phyloP scores from a whole-genome alignment of 2,329 filamentous ascomycete species.

The Aspergillus spinulosporus region DNA sequence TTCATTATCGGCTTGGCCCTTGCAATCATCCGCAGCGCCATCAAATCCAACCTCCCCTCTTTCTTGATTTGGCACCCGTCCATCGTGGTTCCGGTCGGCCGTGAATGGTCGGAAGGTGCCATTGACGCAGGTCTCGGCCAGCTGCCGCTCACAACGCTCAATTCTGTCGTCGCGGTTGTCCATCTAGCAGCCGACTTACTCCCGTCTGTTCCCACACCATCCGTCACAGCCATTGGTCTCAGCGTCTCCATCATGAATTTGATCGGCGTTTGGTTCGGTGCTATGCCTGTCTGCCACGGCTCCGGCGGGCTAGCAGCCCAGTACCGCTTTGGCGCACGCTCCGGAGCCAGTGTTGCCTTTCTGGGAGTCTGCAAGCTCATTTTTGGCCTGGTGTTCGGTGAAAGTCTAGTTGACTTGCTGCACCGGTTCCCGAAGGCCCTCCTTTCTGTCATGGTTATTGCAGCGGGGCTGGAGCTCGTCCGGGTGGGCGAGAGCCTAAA shows the following conservation, averaged over 20 bases:
- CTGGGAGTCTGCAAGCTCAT: constrained; percentile 74
- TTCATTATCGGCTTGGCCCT: constrained; percentile 69
- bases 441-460: constrained; percentile 84
- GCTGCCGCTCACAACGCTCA: constrained; percentile 85
- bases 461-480: constrained; percentile 82
- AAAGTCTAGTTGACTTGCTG: constrained; percentile 70
- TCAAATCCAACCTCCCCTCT: constrained; percentile 47
- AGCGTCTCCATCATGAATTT: constrained; percentile 86
- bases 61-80: constrained; percentile 63
- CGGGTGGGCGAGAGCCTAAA: constrained; percentile 84
- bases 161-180: constrained; percentile 85
- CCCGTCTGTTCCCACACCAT: constrained; percentile 66
- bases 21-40: constrained; percentile 51
- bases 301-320: constrained; percentile 89
- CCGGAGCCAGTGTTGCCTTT: constrained; percentile 77
- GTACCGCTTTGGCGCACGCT: constrained; percentile 86
- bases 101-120: constrained; percentile 55
- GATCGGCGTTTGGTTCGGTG: constrained; percentile 83
- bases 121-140: constrained; percentile 76
- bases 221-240: constrained; percentile 73
- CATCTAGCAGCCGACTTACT: constrained; percentile 77
- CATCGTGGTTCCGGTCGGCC: constrained; percentile 47
- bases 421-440: constrained; percentile 71
- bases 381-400: constrained; percentile 73
- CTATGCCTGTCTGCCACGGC: constrained; percentile 94